A percentile compares a stretch with the other conserved stretches of the same genome.
Conservation (phyloP, 2,329 filamentous ascomycete species). For the Fusarium acutatum region DNA sequence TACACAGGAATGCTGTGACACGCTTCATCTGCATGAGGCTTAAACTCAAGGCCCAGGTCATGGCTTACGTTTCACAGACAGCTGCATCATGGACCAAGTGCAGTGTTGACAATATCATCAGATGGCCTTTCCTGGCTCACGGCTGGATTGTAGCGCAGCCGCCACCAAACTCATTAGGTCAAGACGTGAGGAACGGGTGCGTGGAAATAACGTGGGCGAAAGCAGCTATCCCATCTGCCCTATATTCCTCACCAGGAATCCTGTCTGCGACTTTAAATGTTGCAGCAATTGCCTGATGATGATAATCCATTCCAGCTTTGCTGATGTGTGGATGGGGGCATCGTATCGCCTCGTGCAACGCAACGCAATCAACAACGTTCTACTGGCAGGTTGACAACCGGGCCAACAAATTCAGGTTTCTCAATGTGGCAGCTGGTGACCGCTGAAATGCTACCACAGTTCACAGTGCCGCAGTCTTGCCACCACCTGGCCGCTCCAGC, state of each 20-base stretch:
- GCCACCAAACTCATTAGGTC: not conserved
- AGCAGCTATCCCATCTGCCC: not conserved
- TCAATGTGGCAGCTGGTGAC: slow-evolving; percentile 23
- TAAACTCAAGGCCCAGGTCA: slow-evolving; percentile 18
- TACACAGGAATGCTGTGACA: slow-evolving; percentile 19
- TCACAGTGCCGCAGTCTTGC: slow-evolving; percentile 23
- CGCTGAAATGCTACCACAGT: slow-evolving; percentile 5
- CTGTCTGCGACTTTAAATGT: not conserved
- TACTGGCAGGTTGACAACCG: slow-evolving; percentile 1
- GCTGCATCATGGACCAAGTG: slow-evolving; percentile 3
- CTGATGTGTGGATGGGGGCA: slow-evolving; percentile 4
- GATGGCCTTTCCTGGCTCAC: not conserved
- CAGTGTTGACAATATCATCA: not conserved
- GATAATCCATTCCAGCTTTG: slow-evolving; percentile 10
- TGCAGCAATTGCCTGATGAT: slow-evolving; percentile 17
- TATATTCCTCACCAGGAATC: not conserved
- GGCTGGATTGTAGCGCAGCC: slow-evolving; percentile 5
- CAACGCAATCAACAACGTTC: slow-evolving; percentile 3
- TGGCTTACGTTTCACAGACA: slow-evolving; percentile 7
- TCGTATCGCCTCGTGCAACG: slow-evolving; percentile 18
- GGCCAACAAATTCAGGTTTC: slow-evolving; percentile 10
- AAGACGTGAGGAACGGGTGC: not conserved
- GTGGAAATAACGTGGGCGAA: slow-evolving; percentile 12
- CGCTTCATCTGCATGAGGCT: slow-evolving; percentile 17
- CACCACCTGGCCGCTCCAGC: slow-evolving; percentile 6